Evolutionary conservation across 352 stramenopile species (phyloP).

Genomic region (Phytopythium oedochilum): DNA sequence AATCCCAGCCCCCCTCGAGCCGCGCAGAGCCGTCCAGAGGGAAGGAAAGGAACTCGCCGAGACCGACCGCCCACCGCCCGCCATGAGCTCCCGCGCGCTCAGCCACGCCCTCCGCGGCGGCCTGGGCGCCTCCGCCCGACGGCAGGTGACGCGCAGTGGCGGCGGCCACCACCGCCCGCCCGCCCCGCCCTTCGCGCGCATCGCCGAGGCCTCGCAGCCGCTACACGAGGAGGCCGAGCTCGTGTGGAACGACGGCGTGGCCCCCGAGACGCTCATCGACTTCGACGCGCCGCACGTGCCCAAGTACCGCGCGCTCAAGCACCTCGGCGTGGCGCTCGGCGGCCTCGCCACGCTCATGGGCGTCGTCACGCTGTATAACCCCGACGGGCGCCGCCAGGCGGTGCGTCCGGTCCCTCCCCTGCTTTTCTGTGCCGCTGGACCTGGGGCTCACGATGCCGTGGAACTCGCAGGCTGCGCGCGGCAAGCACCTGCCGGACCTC

Average conservation of each 20-base stretch:
- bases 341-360: conserved; percentile 68
- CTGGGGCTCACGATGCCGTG: neutral
- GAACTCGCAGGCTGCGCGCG: conserved; percentile 50
- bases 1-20: too few relatives aligned
- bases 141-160: conserved; percentile 41
- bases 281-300: conserved; percentile 85
- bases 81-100: conserved; percentile 63
- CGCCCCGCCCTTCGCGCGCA: conserved; percentile 74
- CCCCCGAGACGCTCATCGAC: conserved; percentile 85
- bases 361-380: conserved; percentile 77
- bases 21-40: conserved; percentile 1
- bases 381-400: conserved; percentile 74
- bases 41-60: neutral
- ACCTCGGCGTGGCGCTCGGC: conserved; percentile 53
- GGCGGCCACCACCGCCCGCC: conserved; percentile 56
- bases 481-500: conserved; percentile 70
- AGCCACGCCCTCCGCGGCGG: conserved; percentile 56
- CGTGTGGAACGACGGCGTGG: conserved; percentile 85
- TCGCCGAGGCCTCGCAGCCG: conserved; percentile 49
- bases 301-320: conserved; percentile 67
- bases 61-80: neutral
- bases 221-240: conserved; percentile 79
- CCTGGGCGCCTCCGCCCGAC: conserved; percentile 46
- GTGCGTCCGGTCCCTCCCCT: conserved; percentile 23
- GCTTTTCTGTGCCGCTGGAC: neutral